These are phyloP conservation scores for Debaryomyces subglobosus DNA, from an alignment of 1,139 yeast genomes.

Conservation along the genomic window DNA sequence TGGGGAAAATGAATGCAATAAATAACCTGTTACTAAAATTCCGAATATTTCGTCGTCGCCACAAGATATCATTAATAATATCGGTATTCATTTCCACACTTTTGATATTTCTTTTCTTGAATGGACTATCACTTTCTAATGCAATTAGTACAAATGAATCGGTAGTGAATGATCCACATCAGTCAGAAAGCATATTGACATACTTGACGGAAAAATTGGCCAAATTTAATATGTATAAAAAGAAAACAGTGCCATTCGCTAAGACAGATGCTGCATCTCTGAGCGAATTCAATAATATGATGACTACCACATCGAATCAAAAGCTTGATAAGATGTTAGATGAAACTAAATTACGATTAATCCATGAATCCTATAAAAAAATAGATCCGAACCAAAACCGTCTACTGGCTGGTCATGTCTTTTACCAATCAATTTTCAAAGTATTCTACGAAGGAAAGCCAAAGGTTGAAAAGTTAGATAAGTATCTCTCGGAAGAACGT, in stretches of 20 bases:
- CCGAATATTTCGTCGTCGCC: slow-evolving; percentile 6
- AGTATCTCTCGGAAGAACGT: slow-evolving; percentile 40
- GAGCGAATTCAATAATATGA: slow-evolving; percentile 13
- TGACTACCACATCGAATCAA: slow-evolving; percentile 8
- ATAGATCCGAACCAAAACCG: slow-evolving; percentile 16
- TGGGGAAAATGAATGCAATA: neutral
- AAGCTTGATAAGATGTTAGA: slow-evolving; percentile 6
- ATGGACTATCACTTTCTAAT: slow-evolving; percentile 1
- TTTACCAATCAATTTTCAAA: slow-evolving; percentile 39
- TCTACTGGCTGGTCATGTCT: slow-evolving; percentile 29
- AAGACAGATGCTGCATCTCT: slow-evolving; percentile 19
- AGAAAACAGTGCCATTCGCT: slow-evolving; percentile 25
- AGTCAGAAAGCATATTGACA: slow-evolving; percentile 6
- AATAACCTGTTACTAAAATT: neutral
- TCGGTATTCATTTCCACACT: neutral
- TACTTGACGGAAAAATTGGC: neutral
- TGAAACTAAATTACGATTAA: slow-evolving; percentile 17
- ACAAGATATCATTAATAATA: neutral
- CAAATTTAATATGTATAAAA: slow-evolving; percentile 5
- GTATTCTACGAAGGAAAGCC: slow-evolving; percentile 45
- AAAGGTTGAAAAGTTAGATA: slow-evolving; percentile 30
- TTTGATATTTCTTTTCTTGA: neutral
- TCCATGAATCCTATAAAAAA: slow-evolving; percentile 15
- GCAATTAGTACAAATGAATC: slow-evolving; percentile 3
- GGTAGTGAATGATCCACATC: slow-evolving; percentile 15